Percentiles rank a stretch among this genome's conserved stretches.
phyloP scores from a whole-genome alignment of 192 early-diverging fungal species.

The Umbelopsis ramanniana region DNA sequence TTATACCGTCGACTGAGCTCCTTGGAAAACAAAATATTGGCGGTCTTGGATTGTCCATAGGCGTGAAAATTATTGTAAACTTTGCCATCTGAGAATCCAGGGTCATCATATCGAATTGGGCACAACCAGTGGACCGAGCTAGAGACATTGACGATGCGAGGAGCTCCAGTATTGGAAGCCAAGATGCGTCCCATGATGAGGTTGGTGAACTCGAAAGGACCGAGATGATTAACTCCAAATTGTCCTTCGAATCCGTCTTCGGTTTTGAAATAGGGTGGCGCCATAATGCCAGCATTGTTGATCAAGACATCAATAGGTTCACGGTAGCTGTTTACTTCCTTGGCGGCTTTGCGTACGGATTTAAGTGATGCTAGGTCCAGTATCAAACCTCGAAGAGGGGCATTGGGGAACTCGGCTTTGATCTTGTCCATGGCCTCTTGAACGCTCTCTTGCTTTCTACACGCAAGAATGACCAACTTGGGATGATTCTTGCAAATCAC shows the following conservation, averaged over 20 bases:
- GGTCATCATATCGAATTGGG: conserved; percentile 25
- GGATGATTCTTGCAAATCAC: conserved; percentile 25
- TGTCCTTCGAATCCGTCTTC: conserved; percentile 67
- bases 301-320: conserved; percentile 8
- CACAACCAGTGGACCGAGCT: conserved; percentile 7
- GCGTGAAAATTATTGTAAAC: conserved; percentile 10
- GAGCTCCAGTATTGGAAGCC: conserved; percentile 3
- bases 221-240: conserved; percentile 70
- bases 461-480: conserved; percentile 24
- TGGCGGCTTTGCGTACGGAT: conserved; percentile 21
- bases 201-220: conserved; percentile 48
- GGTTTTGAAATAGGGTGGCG: conserved; percentile 52
- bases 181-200: conserved; percentile 29
- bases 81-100: conserved; percentile 1
- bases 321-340: neutral
- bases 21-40: conserved; percentile 56
- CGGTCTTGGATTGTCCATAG: conserved; percentile 50
- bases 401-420: neutral
- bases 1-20: conserved; percentile 15
- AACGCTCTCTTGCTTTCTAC: conserved; percentile 22
- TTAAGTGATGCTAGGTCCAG: conserved; percentile 22
- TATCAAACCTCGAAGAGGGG: neutral
- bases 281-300: conserved; percentile 53
- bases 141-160: conserved; percentile 14
- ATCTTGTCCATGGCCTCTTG: conserved; percentile 19